A percentile compares a stretch with the other conserved stretches of the same genome.
Conservation (phyloP, 495 filamentous ascomycete species). For the Daldinia childiae region DNA sequence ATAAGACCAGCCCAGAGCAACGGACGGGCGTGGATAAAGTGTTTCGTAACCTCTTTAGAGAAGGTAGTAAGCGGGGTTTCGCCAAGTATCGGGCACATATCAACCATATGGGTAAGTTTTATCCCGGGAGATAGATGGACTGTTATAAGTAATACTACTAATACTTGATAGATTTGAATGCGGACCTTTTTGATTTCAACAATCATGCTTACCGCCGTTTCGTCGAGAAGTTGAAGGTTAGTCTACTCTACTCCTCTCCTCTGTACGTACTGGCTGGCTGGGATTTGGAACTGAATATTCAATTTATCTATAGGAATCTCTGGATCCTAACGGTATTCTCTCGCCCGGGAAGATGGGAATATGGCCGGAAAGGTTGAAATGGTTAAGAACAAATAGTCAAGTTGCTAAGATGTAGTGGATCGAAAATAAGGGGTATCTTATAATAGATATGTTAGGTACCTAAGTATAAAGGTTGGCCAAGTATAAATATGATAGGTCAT, state of each 20-base stretch:
- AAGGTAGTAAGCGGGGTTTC: slow-evolving; percentile 52
- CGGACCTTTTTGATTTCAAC: slow-evolving; percentile 57
- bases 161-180: slow-evolving; percentile 47
- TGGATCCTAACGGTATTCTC: slow-evolving; percentile 40
- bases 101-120: slow-evolving; percentile 54
- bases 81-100: slow-evolving; percentile 56
- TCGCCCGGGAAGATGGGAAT: slow-evolving; percentile 42
- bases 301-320: slow-evolving; percentile 21
- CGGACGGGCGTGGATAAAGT: slow-evolving; percentile 44
- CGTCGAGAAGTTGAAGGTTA: slow-evolving; percentile 55
- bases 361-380: slow-evolving; percentile 34
- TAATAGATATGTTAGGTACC: not conserved
- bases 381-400: slow-evolving; percentile 1
- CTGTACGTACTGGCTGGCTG: too few species aligned
- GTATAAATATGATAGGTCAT: not conserved
- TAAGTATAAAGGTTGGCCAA: not conserved
- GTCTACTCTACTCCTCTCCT: not conserved
- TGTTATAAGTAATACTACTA: slow-evolving; percentile 21
- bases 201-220: slow-evolving; percentile 54
- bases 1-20: slow-evolving; percentile 50
- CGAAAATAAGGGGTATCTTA: not conserved
- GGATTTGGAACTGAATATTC: not conserved
- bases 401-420: not conserved
- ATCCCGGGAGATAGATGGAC: not conserved
- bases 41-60: slow-evolving; percentile 49